phyloP scores from a whole-genome alignment of 768 basidiomycete species.

The Termitomyces sp. region DNA sequence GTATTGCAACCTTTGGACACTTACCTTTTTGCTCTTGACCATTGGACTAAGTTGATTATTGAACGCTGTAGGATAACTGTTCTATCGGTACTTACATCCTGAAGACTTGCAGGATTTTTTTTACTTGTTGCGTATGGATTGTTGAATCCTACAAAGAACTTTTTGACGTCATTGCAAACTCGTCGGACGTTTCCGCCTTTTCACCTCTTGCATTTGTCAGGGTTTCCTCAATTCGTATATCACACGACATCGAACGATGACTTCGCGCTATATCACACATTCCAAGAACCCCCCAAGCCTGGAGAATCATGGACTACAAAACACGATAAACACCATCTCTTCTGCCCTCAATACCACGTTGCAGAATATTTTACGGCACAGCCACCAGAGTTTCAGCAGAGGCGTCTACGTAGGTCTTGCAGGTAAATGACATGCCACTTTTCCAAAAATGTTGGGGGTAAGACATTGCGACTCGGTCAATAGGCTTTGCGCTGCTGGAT shows the following conservation, averaged over 20 bases:
- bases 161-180: not conserved
- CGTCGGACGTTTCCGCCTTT: not conserved
- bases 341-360: not conserved
- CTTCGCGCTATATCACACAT: conserved; percentile 10
- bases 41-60: too few species aligned
- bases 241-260: not conserved
- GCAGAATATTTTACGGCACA: not conserved
- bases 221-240: not conserved
- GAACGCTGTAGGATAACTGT: not conserved
- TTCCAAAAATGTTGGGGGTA: not conserved
- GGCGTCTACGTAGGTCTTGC: conserved; percentile 10
- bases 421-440: conserved; percentile 5
- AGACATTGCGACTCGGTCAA: not conserved
- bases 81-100: not conserved
- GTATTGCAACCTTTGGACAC: not conserved
- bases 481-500: conserved; percentile 5
- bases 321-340: conserved; percentile 5
- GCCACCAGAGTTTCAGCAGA: not conserved
- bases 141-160: not conserved
- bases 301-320: conserved; percentile 1
- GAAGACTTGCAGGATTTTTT: not conserved
- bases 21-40: not conserved
- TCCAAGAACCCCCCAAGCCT: conserved; percentile 6
- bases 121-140: not conserved
- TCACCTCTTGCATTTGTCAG: not conserved